A percentile compares a stretch with the other conserved stretches of the same genome.
Evolutionary conservation across 768 basidiomycete genomes (phyloP).

Genomic region (Arthromyces matolae): DNA sequence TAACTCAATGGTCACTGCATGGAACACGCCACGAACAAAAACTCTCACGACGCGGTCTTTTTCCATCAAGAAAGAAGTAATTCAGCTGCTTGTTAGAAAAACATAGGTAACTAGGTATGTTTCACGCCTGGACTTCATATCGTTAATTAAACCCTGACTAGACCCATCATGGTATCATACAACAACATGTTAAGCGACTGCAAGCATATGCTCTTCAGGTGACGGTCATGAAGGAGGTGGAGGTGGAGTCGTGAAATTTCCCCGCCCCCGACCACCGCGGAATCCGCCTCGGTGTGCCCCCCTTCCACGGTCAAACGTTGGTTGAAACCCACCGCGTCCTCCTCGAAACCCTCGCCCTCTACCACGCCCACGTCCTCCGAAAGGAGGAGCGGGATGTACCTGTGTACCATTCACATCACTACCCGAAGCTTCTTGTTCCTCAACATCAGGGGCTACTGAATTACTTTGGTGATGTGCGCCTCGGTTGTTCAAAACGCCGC

Average conservation of each 20-base stretch:
- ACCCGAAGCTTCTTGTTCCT: no score
- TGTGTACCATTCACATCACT: constrained; percentile 16
- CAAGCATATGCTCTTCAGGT: no score
- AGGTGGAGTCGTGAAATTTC: constrained; percentile 19
- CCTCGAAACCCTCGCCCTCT: no score
- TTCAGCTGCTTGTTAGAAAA: no score
- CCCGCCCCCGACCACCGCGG: constrained; percentile 39
- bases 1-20: neutral
- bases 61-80: neutral
- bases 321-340: constrained; percentile 26
- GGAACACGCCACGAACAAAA: no score
- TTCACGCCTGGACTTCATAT: no score
- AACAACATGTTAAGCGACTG: no score
- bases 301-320: constrained; percentile 29
- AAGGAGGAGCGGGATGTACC: constrained; percentile 20
- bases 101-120: no score
- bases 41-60: neutral
- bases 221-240: constrained; percentile 24
- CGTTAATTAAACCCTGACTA: neutral
- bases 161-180: no score
- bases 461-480: constrained; percentile 23
- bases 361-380: constrained; percentile 30
- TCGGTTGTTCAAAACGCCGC: constrained; percentile 31
- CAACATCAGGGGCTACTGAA: no score
- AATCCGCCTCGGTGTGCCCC: constrained; percentile 29